Evolutionary conservation across 176 grass and related monocot species (phyloP), one percentile per base, ranked within the genome.

Genomic region (Triticum urartu): DNA sequence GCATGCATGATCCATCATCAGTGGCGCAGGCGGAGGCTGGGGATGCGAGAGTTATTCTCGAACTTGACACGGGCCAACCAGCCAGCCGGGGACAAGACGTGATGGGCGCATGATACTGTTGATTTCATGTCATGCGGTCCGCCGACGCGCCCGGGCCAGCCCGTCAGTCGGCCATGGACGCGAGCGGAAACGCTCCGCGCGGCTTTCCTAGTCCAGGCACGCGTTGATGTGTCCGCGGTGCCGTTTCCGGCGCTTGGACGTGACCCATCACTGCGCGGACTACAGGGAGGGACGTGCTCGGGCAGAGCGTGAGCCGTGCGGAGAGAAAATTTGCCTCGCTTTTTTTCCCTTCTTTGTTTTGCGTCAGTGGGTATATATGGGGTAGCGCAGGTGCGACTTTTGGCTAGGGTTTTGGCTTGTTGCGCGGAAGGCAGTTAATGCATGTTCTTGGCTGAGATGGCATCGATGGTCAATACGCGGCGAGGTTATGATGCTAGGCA

Each of bases 41-140:
- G 68, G 35, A 72, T 10, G 38, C 70, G 70, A 72, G 38, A 25
- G 72, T 50, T 48, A 75, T 75, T 75, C 72, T 75, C 21, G 21
- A 72, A 5, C 20, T 24, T 5, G 69, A 71, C 68, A 10, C 20
- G 69, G 35, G 32, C 17, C 5, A 5, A 32, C 39, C 40, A 43
- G 40, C 33, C 33, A 54, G 72, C 20, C 38, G 38, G 70, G 45
- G 42, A 76, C 73, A 76, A 15, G 73, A 76, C 1, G 73, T 76
- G 73, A 76, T 76, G 73, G 73, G 73, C 71, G 73, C 74, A 77
- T 77, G 74, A 75, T 75, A 45, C 43, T 75, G 72, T 75, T 28
- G 72, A 34, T 77, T 18, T 77, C 74, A 56, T 28, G 1, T 77
- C 72, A 75, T 52, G 21, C 35, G 5, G 33, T 68, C 66, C 32